phyloP scores from a whole-genome alignment of 345 rosid species.

The Stellera chamaejasme region DNA sequence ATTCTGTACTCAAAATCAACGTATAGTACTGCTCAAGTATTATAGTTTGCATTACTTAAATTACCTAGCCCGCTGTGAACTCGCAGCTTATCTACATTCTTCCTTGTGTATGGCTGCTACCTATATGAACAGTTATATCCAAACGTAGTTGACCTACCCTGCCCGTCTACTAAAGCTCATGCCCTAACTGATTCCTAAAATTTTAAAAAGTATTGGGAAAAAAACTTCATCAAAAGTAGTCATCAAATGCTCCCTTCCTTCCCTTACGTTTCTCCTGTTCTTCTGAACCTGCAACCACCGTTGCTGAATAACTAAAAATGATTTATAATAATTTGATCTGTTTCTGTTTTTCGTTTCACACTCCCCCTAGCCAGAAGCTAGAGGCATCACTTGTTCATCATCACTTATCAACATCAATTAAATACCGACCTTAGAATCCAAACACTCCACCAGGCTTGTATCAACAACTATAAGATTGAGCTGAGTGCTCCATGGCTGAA shows the following conservation, averaged over 20 bases:
- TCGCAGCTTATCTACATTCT: constrained; percentile 10
- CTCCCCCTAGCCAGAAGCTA: background rate
- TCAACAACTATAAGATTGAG: constrained; percentile 26
- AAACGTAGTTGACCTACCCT: constrained; percentile 14
- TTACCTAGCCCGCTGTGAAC: constrained; percentile 13
- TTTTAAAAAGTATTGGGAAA: constrained; percentile 1
- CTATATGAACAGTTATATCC: constrained; percentile 5
- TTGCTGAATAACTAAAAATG: background rate
- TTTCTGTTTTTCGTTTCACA: constrained; percentile 1
- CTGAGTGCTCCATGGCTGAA: constrained; percentile 39
- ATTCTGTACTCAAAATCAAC: too few species aligned
- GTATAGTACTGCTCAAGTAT: too few species aligned
- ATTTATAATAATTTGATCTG: constrained; percentile 1
- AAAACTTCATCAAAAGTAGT: constrained; percentile 57
- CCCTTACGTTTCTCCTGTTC: constrained; percentile 41
- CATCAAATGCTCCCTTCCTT: constrained; percentile 58
- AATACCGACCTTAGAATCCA: background rate
- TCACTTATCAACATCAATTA: background rate
- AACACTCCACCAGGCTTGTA: constrained; percentile 11
- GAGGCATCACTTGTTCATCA: background rate
- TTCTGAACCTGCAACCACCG: constrained; percentile 35
- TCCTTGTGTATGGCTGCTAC: background rate
- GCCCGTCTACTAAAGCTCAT: constrained; percentile 3
- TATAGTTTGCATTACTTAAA: background rate
- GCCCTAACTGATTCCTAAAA: constrained; percentile 15